phyloP scores from a whole-genome alignment of 768 basidiomycete species.

The Lyophyllum decastes region DNA sequence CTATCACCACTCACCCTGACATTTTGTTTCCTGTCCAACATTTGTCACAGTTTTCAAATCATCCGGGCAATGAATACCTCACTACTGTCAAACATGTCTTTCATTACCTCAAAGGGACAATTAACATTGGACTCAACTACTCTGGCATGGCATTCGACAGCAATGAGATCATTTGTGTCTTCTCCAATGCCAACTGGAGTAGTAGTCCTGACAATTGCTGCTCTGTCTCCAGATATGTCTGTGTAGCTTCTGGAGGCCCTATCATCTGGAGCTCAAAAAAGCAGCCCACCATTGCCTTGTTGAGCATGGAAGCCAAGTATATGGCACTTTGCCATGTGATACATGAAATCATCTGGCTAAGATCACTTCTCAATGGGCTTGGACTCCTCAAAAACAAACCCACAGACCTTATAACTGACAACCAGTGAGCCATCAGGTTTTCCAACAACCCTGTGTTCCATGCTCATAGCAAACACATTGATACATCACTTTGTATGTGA shows the following conservation, averaged over 20 bases:
- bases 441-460: too few relatives aligned
- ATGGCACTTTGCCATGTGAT: slow-evolving; percentile 8
- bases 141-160: neutral
- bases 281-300: slow-evolving; percentile 5
- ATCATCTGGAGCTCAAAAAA: slow-evolving; percentile 2
- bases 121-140: slow-evolving; percentile 10
- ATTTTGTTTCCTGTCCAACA: slow-evolving; percentile 35
- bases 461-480: too few relatives aligned
- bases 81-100: slow-evolving; percentile 38
- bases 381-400: too few relatives aligned
- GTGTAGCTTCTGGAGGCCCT: neutral
- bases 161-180: neutral
- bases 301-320: slow-evolving; percentile 9
- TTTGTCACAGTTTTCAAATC: slow-evolving; percentile 32
- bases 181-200: neutral
- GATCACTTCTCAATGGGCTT: neutral
- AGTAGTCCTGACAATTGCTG: neutral
- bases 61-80: slow-evolving; percentile 37
- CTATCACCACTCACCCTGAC: slow-evolving; percentile 37
- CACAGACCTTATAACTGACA: too few relatives aligned
- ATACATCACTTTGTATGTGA: too few relatives aligned
- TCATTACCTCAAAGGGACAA: slow-evolving; percentile 35
- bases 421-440: too few relatives aligned
- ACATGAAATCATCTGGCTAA: neutral
- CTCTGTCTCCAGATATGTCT: neutral